Evolutionary conservation across 2,329 filamentous ascomycete species (phyloP).

Genomic region (Teratosphaeria viscida): DNA sequence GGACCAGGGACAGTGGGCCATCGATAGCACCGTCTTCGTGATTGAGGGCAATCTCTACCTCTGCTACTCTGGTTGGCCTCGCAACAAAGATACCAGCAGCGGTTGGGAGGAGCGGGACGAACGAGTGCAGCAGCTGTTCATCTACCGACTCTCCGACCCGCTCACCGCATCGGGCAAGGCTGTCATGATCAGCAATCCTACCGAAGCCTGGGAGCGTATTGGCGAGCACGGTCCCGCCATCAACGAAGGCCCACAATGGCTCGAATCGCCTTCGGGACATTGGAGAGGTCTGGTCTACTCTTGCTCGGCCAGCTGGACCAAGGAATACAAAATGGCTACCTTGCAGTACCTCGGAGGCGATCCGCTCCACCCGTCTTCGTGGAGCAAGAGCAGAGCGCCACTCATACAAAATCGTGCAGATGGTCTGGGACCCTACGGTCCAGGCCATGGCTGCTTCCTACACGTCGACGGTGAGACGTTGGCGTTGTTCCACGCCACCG

Average conservation of each 20-base stretch:
- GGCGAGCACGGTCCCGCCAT: conserved; percentile 29
- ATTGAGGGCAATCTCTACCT: conserved; percentile 31
- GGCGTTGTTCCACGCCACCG: conserved; percentile 37
- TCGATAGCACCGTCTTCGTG: conserved; percentile 37
- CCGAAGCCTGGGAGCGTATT: conserved; percentile 30
- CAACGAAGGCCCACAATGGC: conserved; percentile 31
- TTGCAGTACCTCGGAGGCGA: conserved; percentile 32
- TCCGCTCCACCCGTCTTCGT: conserved; percentile 27
- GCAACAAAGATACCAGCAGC: conserved; percentile 14
- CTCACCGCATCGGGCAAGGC: conserved; percentile 26
- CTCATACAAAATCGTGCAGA: conserved; percentile 30
- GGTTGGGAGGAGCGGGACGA: conserved; percentile 21
- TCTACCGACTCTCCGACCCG: conserved; percentile 29
- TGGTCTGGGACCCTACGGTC: conserved; percentile 31
- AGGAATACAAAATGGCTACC: conserved; percentile 39
- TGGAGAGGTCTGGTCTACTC: conserved; percentile 39
- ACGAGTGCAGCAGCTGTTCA: conserved; percentile 34
- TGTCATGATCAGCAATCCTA: conserved; percentile 31
- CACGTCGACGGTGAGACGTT: conserved; percentile 32
- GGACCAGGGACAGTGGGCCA: conserved; percentile 36
- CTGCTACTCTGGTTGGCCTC: conserved; percentile 38
- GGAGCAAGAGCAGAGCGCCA: conserved; percentile 31
- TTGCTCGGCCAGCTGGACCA: conserved; percentile 38
- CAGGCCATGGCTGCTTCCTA: conserved; percentile 38
- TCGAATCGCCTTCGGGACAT: conserved; percentile 9